phyloP scores from a whole-genome alignment of 306 rosid genomes.

The Quercus mongolica region DNA sequence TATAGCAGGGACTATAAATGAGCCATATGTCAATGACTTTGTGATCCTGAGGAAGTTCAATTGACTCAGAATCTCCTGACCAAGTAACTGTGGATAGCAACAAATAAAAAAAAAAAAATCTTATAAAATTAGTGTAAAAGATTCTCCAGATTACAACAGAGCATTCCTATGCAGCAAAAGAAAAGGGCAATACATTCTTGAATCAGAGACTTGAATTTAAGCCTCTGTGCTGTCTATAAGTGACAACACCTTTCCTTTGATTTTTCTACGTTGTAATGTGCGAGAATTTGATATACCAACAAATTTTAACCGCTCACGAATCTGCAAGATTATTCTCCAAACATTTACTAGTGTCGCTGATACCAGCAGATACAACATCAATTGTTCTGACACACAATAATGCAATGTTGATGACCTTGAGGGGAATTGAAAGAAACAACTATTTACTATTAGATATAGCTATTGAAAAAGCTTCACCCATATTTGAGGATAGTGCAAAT shows the following conservation, averaged over 20 bases:
- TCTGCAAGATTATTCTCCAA: conserved; percentile 35
- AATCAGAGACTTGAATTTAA: conserved; percentile 15
- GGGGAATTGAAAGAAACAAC: neutral
- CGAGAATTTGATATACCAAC: conserved; percentile 23
- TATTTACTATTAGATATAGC: neutral
- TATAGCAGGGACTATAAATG: conserved; percentile 34
- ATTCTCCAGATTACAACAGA: neutral
- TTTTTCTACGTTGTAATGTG: conserved; percentile 4
- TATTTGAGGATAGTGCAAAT: neutral
- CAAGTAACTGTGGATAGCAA: conserved; percentile 15
- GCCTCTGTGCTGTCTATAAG: conserved; percentile 19
- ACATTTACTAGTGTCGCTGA: conserved; percentile 26
- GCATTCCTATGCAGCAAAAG: too few relatives aligned
- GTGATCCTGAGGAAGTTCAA: conserved; percentile 31
- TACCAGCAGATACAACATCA: conserved; percentile 30
- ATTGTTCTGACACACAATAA: conserved; percentile 34
- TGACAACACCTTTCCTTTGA: conserved; percentile 25
- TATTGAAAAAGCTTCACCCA: neutral
- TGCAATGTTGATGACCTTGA: conserved; percentile 31
- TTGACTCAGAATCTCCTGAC: conserved; percentile 42
- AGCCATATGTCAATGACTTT: conserved; percentile 33
- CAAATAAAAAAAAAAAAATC: neutral
- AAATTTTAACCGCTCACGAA: conserved; percentile 30
- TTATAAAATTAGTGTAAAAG: neutral
- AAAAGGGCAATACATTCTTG: conserved; percentile 28